Conservation (phyloP, 805 yeast species). For the Pichia rugopelliculosa region DNA sequence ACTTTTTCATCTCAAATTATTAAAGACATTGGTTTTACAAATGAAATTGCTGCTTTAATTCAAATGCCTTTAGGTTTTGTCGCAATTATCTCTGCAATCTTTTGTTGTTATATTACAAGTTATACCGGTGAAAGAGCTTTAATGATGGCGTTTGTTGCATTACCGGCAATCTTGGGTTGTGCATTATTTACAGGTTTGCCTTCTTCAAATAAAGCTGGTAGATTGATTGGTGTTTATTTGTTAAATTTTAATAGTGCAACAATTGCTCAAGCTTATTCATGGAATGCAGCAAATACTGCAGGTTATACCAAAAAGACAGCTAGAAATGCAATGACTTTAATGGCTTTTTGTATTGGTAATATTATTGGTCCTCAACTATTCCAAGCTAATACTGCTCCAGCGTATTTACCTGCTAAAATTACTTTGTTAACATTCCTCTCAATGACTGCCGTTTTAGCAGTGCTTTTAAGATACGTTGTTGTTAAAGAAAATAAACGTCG, state of each 20-base stretch:
- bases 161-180: conserved; percentile 21
- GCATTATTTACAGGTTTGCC: conserved; percentile 19
- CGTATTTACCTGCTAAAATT: conserved; percentile 40
- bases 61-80: conserved; percentile 30
- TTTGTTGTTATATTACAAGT: conserved; percentile 29
- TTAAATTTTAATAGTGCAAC: conserved; percentile 23
- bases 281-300: conserved; percentile 31
- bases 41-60: conserved; percentile 26
- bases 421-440: conserved; percentile 43
- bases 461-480: neutral
- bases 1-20: conserved; percentile 20
- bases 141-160: conserved; percentile 11
- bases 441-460: conserved; percentile 11
- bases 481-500: neutral
- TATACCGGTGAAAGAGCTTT: conserved; percentile 30
- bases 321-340: conserved; percentile 38
- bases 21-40: conserved; percentile 25
- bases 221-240: conserved; percentile 27
- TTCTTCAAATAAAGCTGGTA: conserved; percentile 20
- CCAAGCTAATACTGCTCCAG: conserved; percentile 38
- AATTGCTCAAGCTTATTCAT: conserved; percentile 17
- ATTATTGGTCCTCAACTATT: conserved; percentile 49
- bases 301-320: conserved; percentile 45
- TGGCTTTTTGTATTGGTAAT: conserved; percentile 40
- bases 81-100: conserved; percentile 20